A percentile compares a stretch with the other conserved stretches of the same genome.
phyloP scores from a whole-genome alignment of 352 stramenopile genomes.

The Globisporangium sylvaticum region DNA sequence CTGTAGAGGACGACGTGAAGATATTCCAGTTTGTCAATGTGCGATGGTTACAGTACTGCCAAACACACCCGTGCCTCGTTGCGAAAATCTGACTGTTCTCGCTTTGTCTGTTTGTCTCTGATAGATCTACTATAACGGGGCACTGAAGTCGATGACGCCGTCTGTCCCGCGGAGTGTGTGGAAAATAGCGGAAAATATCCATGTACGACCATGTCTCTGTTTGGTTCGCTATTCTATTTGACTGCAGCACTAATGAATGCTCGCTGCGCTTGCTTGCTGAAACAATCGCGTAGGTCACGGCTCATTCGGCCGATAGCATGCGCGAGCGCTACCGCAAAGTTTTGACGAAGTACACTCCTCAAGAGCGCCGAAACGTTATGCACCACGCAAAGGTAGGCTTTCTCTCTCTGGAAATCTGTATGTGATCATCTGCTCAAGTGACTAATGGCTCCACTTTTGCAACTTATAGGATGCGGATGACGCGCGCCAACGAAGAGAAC shows the following conservation, averaged over 20 bases:
- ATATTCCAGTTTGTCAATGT: conserved; percentile 47
- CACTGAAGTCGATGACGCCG: conserved; percentile 14
- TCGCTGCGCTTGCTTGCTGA: neutral
- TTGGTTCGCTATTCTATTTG: neutral
- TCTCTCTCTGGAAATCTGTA: neutral
- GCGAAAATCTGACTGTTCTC: neutral
- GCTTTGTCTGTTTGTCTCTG: neutral
- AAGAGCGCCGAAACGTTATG: conserved; percentile 31
- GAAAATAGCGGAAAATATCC: conserved; percentile 25
- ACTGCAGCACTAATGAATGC: neutral
- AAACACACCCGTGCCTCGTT: neutral
- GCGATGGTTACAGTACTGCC: neutral
- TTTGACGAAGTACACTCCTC: conserved; percentile 30
- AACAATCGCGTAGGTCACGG: conserved; percentile 24
- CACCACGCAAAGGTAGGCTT: conserved; percentile 23
- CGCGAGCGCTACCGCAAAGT: conserved; percentile 49
- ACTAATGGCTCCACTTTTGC: neutral
- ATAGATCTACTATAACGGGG: neutral
- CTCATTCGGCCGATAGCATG: conserved; percentile 43
- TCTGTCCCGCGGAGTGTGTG: conserved; percentile 21
- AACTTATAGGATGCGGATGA: conserved; percentile 8
- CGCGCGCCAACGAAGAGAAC: neutral
- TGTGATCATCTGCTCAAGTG: neutral
- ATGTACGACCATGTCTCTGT: neutral
- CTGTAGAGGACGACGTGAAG: conserved; percentile 33